phyloP scores from a whole-genome alignment of 1,284 basidiomycete species.

The Cryptococcus jaspeensis region DNA sequence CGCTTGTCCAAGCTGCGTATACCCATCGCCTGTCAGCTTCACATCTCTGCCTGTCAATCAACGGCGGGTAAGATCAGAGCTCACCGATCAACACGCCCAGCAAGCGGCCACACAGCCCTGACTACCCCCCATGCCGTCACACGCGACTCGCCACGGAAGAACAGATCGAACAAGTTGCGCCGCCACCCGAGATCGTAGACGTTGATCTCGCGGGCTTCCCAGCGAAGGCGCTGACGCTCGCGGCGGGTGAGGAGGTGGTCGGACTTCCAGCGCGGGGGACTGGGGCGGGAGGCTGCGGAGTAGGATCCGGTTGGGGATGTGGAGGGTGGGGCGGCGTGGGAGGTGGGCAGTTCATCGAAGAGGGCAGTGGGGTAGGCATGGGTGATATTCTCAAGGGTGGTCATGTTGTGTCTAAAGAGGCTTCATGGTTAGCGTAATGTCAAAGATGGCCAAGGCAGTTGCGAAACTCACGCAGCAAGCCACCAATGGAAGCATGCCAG shows the following conservation, averaged over 20 bases:
- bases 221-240: constrained; percentile 67
- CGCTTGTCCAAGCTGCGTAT: constrained; percentile 12
- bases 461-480: constrained; percentile 63
- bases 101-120: constrained; percentile 20
- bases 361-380: constrained; percentile 60
- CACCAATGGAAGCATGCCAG: constrained; percentile 77
- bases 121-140: constrained; percentile 1
- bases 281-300: background rate
- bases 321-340: background rate
- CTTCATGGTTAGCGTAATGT: too few species aligned
- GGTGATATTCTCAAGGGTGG: constrained; percentile 75
- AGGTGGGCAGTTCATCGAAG: constrained; percentile 18
- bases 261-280: constrained; percentile 41
- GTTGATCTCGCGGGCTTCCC: constrained; percentile 65
- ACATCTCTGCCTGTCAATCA: background rate
- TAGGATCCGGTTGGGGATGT: background rate
- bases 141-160: constrained; percentile 22
- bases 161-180: constrained; percentile 54
- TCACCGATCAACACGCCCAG: constrained; percentile 8
- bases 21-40: background rate
- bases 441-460: background rate
- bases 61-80: background rate
- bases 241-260: constrained; percentile 70
- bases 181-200: constrained; percentile 75
- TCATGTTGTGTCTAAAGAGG: constrained; percentile 72